Conservation (phyloP, 2,329 filamentous ascomycete genomes). For the Penicillium capsulatum region DNA sequence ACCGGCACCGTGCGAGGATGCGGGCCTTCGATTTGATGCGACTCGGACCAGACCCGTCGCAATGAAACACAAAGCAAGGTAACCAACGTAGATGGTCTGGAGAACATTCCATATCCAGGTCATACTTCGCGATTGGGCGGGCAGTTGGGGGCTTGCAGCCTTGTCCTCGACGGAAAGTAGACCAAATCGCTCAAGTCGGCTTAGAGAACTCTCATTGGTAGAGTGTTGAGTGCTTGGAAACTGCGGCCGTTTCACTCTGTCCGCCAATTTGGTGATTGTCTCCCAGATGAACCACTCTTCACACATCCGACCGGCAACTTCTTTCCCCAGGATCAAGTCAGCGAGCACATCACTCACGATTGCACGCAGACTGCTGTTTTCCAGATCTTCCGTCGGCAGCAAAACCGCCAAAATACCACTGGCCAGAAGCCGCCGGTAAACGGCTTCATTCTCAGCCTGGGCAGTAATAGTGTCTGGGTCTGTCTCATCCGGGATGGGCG, state of each 20-base stretch:
- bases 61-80: constrained; percentile 63
- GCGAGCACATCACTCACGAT: constrained; percentile 84
- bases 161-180: constrained; percentile 45
- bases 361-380: constrained; percentile 78
- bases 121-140: constrained; percentile 33
- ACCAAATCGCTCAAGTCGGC: constrained; percentile 55
- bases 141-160: constrained; percentile 22
- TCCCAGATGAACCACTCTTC: constrained; percentile 91
- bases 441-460: constrained; percentile 71
- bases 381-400: constrained; percentile 85
- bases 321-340: constrained; percentile 81
- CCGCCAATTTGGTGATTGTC: constrained; percentile 66
- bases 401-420: constrained; percentile 76
- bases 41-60: constrained; percentile 62
- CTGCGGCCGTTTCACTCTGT: constrained; percentile 34
- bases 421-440: constrained; percentile 84
- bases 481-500: constrained; percentile 63
- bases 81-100: constrained; percentile 49
- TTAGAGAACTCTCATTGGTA: constrained; percentile 23
- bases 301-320: constrained; percentile 72
- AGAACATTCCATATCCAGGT: constrained; percentile 50
- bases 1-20: constrained; percentile 31
- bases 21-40: constrained; percentile 55
- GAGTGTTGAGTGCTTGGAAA: constrained; percentile 4
- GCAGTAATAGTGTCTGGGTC: constrained; percentile 51